Conservation (phyloP, 2,329 filamentous ascomycete species). For the Diaporthe destruens region DNA sequence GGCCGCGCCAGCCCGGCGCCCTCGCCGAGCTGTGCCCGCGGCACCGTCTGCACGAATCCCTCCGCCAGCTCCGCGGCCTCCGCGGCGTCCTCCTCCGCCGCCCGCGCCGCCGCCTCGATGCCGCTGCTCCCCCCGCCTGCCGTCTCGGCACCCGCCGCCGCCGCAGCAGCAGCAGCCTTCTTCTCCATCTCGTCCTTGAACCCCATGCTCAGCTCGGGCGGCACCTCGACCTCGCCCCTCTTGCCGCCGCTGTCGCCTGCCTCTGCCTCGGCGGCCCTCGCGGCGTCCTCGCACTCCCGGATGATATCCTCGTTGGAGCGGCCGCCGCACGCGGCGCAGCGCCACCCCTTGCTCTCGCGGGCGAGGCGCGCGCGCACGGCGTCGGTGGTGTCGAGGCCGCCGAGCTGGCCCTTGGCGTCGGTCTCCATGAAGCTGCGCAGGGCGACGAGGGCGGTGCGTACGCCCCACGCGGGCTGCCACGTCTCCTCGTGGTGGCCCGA, state of each 20-base stretch:
- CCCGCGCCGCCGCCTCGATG: conserved; percentile 40
- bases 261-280: conserved; percentile 50
- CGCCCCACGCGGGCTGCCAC: conserved; percentile 98
- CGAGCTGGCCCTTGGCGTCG: conserved; percentile 87
- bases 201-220: conserved; percentile 72
- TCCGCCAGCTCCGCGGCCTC: conserved; percentile 67
- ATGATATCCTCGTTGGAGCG: conserved; percentile 82
- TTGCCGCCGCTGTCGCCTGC: conserved; percentile 45
- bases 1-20: conserved; percentile 41
- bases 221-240: conserved; percentile 60
- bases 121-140: conserved; percentile 36
- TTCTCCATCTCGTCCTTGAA: conserved; percentile 79
- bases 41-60: conserved; percentile 68
- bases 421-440: conserved; percentile 95
- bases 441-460: conserved; percentile 85
- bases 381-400: conserved; percentile 83
- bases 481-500: conserved; percentile 97
- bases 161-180: conserved; percentile 44
- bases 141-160: conserved; percentile 31
- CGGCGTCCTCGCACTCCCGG: conserved; percentile 73
- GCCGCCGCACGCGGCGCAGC: conserved; percentile 78
- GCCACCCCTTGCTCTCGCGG: conserved; percentile 72
- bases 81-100: conserved; percentile 52
- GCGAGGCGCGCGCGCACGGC: conserved; percentile 78
- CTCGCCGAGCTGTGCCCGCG: conserved; percentile 44